phyloP scores from a whole-genome alignment of 257 asterid genomes.

The Lycium ferocissimum region DNA sequence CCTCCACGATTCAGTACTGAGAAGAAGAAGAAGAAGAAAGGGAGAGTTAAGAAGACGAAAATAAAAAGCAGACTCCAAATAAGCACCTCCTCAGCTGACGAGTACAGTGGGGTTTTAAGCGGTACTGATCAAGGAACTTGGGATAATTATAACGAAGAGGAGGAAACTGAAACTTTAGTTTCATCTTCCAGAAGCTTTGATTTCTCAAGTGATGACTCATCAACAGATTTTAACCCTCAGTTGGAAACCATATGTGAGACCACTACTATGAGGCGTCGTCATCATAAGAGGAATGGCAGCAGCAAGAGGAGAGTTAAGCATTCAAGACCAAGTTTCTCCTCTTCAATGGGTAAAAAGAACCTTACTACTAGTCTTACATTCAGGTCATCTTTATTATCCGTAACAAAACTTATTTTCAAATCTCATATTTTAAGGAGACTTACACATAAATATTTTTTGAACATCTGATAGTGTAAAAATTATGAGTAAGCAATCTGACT shows the following conservation, averaged over 20 bases:
- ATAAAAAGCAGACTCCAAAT: constrained; percentile 41
- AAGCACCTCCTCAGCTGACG: constrained; percentile 69
- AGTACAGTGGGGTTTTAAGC: constrained; percentile 58
- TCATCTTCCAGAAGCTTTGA: constrained; percentile 42
- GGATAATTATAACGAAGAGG: constrained; percentile 25
- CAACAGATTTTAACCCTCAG: constrained; percentile 44
- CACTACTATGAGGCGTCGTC: constrained; percentile 27
- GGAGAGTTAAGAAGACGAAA: constrained; percentile 46
- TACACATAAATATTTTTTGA: too few relatives aligned
- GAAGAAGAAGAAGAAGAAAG: constrained; percentile 33
- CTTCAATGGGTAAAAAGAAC: constrained; percentile 18
- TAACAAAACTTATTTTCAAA: too few relatives aligned
- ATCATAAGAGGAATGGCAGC: constrained; percentile 27
- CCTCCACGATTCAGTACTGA: constrained; percentile 26
- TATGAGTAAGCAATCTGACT: too few relatives aligned
- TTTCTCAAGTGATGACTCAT: constrained; percentile 41
- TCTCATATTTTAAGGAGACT: too few relatives aligned
- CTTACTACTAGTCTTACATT: too few relatives aligned
- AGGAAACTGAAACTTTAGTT: constrained; percentile 46
- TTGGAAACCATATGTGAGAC: constrained; percentile 43
- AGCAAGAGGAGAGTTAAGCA: constrained; percentile 35
- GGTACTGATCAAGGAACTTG: constrained; percentile 36
- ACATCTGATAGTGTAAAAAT: too few relatives aligned
- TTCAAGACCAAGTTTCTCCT: neutral
- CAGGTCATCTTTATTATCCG: too few relatives aligned